phyloP scores from a whole-genome alignment of 352 stramenopile genomes.

The Pythium myriotylum region DNA sequence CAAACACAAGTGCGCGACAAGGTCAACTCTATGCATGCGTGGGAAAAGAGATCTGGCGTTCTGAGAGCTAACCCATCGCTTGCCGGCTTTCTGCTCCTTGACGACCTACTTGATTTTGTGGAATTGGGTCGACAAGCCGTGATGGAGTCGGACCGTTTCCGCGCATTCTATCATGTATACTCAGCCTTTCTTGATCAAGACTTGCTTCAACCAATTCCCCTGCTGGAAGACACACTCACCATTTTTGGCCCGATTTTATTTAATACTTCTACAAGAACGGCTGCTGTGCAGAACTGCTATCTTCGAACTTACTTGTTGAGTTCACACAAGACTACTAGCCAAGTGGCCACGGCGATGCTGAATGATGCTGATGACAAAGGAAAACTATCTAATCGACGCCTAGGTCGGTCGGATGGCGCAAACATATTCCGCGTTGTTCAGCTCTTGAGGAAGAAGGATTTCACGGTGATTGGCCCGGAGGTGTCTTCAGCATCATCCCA shows the following conservation, averaged over 20 bases:
- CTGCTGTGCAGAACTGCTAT: constrained; percentile 22
- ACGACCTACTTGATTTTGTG: constrained; percentile 32
- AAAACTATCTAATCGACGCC: too few relatives aligned
- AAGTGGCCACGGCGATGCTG: constrained; percentile 26
- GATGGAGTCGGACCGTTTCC: constrained; percentile 21
- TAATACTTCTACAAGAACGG: constrained; percentile 25
- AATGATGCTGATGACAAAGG: background rate
- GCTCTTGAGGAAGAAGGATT: too few relatives aligned
- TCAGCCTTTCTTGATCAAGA: constrained; percentile 24
- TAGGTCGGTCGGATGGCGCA: too few relatives aligned
- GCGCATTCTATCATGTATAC: constrained; percentile 33
- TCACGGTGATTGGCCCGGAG: too few relatives aligned
- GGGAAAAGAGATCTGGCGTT: background rate
- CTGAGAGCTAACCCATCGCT: constrained; percentile 32
- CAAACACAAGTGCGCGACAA: background rate
- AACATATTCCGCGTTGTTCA: too few relatives aligned
- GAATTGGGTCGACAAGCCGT: constrained; percentile 27
- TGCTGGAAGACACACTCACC: constrained; percentile 33
- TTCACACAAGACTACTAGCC: constrained; percentile 25
- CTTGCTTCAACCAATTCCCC: constrained; percentile 18
- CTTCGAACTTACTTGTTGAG: constrained; percentile 32
- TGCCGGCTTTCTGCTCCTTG: constrained; percentile 28
- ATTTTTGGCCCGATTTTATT: constrained; percentile 34
- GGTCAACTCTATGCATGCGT: background rate
- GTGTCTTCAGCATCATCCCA: too few relatives aligned